These are phyloP conservation scores for Begonia peltatifolia DNA, from an alignment of 306 rosid species.

Conservation along the genomic window DNA sequence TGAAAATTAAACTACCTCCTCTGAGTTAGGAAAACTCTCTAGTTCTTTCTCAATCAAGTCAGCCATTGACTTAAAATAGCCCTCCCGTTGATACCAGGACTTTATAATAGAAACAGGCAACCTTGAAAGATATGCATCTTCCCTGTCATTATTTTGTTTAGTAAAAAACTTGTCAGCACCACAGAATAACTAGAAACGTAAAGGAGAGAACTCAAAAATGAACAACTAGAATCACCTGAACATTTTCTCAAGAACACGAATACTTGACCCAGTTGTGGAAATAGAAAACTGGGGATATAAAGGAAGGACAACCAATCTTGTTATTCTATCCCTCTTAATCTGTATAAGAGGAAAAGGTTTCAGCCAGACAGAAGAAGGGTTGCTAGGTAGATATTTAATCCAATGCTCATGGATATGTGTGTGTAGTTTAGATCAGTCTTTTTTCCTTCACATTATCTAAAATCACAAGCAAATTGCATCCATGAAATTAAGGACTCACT, in stretches of 20 bases:
- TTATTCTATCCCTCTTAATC: conserved; percentile 84
- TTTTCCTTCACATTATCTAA: too few relatives aligned
- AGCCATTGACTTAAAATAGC: conserved; percentile 87
- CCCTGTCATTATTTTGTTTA: conserved; percentile 27
- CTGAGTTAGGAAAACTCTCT: conserved; percentile 43
- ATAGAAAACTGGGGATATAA: conserved; percentile 96
- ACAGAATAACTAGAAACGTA: neutral
- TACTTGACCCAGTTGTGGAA: conserved; percentile 98
- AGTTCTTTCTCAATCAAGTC: conserved; percentile 80
- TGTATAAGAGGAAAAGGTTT: conserved; percentile 11
- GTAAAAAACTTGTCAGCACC: too few relatives aligned
- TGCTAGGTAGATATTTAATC: too few relatives aligned
- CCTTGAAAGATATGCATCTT: conserved; percentile 54
- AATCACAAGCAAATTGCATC: conserved; percentile 1
- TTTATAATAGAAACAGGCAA: conserved; percentile 86
- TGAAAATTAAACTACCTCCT: conserved; percentile 42
- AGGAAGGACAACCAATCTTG: conserved; percentile 93
- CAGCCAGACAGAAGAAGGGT: too few relatives aligned
- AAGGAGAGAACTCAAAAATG: neutral
- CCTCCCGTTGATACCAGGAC: conserved; percentile 90
- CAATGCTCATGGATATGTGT: too few relatives aligned
- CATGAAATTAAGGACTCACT: conserved; percentile 29
- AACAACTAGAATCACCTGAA: conserved; percentile 42
- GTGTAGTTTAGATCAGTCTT: too few relatives aligned
- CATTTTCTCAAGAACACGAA: conserved; percentile 60